Evolutionary conservation across 495 filamentous ascomycete species (phyloP), one percentile per base, ranked within the genome.

Genomic region (Chaetomium cochliodes): DNA sequence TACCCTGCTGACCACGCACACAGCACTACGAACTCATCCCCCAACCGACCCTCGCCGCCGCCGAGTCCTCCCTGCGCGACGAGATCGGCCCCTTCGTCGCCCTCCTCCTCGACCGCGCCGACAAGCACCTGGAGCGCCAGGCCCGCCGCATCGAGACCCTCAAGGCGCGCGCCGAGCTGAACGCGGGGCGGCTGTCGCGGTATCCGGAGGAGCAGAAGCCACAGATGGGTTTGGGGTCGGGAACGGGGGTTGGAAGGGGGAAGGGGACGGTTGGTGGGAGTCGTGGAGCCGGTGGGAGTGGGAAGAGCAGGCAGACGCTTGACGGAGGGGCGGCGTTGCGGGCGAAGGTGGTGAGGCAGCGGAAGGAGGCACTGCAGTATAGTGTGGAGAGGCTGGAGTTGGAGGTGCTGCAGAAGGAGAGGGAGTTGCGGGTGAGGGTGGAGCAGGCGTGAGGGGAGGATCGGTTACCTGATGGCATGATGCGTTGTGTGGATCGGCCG

Each of bases 11-110:
- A n/a, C n/a, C n/a, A 37, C 41, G 60, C 25, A 44, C 23, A 26
- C 58, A 81, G 75, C 80, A 82, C 73, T 82, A 82, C 77, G 80
- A 82, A 63, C 72, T 82, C 0, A 81, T 82, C 68, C 80, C 80
- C 9, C 79, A 82, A 60, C 74, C 77, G 5, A 80, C 79, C 51
- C 76, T 82, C 62, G 76, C 77, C 47, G 71, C 73, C 6, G 80
- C 80, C 65, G 80, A 82, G 46, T 59, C 78, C 62, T 82, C 80
- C 7, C 74, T 82, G 15, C 79, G 79, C 66, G 78, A 81, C 65
- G 80, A 82, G 65, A 81, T 82, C 58, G 75, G 76, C 12, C 80
- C 80, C 25, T 79, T 79, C 15, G 78, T 81, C 33, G 65, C 75
- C 8, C 68, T 74, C 18, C 73, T 82, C 7, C 77, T 82, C 60